These are phyloP conservation scores for Pistacia integerrima DNA, from an alignment of 345 rosid species.

Conservation along the genomic window DNA sequence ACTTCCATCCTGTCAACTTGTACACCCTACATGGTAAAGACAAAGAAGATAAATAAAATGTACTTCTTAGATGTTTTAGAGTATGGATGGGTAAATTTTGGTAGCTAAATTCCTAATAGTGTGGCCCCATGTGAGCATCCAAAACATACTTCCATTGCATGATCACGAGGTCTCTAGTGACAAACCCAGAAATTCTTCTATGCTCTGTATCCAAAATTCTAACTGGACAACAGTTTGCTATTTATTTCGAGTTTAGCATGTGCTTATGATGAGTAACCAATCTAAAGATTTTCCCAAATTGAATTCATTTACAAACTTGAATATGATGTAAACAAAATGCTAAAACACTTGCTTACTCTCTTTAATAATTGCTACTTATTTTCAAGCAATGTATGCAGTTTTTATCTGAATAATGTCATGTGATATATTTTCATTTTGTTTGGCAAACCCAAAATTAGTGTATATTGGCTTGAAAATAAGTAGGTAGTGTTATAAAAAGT, in stretches of 20 bases:
- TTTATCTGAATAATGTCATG: too few species aligned
- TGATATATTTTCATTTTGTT: too few species aligned
- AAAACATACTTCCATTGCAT: background rate
- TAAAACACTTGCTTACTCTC: too few species aligned
- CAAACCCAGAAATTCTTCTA: background rate
- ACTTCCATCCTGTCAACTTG: conserved; percentile 71
- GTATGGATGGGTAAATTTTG: background rate
- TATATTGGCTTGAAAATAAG: too few species aligned
- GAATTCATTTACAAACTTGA: too few species aligned
- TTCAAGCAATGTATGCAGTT: too few species aligned
- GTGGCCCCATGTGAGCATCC: background rate
- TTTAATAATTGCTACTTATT: too few species aligned
- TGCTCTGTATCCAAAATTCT: background rate
- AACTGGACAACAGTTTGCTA: background rate
- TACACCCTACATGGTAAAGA: conserved; percentile 60
- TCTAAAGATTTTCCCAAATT: too few species aligned
- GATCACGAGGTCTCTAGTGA: background rate
- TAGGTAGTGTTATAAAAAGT: too few species aligned
- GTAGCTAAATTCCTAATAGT: background rate
- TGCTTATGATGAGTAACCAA: background rate
- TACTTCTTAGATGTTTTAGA: background rate
- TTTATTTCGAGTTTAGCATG: background rate
- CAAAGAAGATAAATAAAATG: conserved; percentile 13
- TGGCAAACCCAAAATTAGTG: too few species aligned
- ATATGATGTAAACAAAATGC: too few species aligned